These are phyloP conservation scores for Discostella stelligera DNA, from an alignment of 352 stramenopile genomes.

Conservation along the genomic window DNA sequence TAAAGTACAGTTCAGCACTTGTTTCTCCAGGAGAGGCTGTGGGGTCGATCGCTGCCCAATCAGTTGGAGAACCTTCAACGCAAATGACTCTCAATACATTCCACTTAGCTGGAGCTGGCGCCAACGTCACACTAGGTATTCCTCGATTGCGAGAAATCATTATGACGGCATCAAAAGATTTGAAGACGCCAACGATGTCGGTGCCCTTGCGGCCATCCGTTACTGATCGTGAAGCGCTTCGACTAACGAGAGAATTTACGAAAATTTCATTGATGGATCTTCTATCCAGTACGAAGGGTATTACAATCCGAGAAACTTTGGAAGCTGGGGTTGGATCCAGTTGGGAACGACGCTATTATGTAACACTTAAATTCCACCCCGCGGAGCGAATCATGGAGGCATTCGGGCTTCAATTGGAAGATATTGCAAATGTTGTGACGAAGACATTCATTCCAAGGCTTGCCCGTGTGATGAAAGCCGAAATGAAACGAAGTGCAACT, in stretches of 20 bases:
- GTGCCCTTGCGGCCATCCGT: conserved; percentile 89
- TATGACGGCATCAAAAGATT: conserved; percentile 97
- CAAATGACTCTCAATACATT: conserved; percentile 99
- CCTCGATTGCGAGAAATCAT: conserved; percentile 99
- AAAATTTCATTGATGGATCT: conserved; percentile 92
- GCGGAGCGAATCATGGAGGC: conserved; percentile 92
- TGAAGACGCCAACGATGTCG: conserved; percentile 99
- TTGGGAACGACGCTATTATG: conserved; percentile 96
- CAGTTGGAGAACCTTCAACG: conserved; percentile 99
- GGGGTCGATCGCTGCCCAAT: conserved; percentile 97
- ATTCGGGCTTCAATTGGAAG: conserved; percentile 92
- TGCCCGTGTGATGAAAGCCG: conserved; percentile 90
- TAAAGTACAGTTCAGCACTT: conserved; percentile 97
- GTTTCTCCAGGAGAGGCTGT: conserved; percentile 97
- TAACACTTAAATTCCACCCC: conserved; percentile 92
- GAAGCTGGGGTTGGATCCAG: conserved; percentile 65
- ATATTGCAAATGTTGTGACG: conserved; percentile 88
- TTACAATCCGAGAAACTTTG: conserved; percentile 91
- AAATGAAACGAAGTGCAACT: conserved; percentile 85
- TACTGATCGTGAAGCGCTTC: conserved; percentile 64
- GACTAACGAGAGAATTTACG: conserved; percentile 87
- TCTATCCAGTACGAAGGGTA: conserved; percentile 88
- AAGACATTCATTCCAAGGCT: conserved; percentile 90
- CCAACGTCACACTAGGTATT: conserved; percentile 99
- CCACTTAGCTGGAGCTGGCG: conserved; percentile 97